phyloP scores from a whole-genome alignment of 768 basidiomycete genomes.

The Coprinellus micaceus region DNA sequence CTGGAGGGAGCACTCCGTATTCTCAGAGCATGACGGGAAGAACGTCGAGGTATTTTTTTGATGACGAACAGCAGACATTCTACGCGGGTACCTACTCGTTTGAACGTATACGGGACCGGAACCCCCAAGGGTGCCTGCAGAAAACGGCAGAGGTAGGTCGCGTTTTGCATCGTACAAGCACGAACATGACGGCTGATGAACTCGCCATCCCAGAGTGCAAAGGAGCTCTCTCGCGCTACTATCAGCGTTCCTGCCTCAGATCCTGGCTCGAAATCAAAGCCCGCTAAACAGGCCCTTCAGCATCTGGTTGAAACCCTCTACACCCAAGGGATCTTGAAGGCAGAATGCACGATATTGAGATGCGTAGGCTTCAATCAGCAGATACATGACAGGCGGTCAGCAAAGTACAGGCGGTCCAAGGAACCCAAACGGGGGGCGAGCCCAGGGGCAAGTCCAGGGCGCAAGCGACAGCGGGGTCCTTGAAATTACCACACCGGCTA shows the following conservation, averaged over 20 bases:
- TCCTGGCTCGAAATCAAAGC: neutral
- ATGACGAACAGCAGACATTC: neutral
- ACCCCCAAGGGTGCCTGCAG: neutral
- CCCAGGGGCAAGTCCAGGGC: too few species aligned
- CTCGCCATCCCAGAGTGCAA: neutral
- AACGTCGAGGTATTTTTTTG: neutral
- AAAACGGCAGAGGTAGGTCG: neutral
- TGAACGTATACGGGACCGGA: neutral
- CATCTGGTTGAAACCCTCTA: neutral
- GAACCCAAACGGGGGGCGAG: too few species aligned
- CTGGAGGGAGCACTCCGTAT: neutral
- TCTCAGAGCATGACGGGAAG: neutral
- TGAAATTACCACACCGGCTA: too few species aligned
- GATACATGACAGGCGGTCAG: neutral
- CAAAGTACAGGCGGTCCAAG: too few species aligned
- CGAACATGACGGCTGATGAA: too few species aligned
- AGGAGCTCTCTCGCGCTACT: neutral
- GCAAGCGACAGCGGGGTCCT: too few species aligned
- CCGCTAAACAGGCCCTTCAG: neutral
- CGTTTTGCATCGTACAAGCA: too few species aligned
- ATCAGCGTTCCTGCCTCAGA: neutral
- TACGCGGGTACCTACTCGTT: neutral
- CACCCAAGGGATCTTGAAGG: neutral
- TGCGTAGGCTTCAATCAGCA: slow-evolving; percentile 1
- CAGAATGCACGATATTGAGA: neutral